Percentiles rank a stretch among this genome's conserved stretches.
Evolutionary conservation across 2,329 filamentous ascomycete genomes (phyloP).

Genomic region (Bipolaris bicolor): DNA sequence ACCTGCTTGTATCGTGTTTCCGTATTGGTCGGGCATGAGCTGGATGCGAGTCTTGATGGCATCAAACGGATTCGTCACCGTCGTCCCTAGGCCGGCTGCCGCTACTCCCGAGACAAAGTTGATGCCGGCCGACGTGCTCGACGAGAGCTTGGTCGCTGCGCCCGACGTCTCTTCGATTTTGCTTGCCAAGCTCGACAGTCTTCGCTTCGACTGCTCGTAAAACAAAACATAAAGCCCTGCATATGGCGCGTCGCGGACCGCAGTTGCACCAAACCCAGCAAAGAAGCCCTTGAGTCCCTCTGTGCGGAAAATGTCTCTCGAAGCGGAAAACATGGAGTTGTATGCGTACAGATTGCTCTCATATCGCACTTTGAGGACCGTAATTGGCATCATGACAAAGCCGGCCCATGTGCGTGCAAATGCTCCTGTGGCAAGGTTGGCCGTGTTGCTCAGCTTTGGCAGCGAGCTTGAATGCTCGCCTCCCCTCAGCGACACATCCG

Average conservation of each 20-base stretch:
- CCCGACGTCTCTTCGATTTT: constrained; percentile 36
- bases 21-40: constrained; percentile 81
- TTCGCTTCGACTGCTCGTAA: constrained; percentile 82
- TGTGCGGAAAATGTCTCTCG: constrained; percentile 71
- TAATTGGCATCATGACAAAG: constrained; percentile 92
- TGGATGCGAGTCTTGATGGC: constrained; percentile 95
- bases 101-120: constrained; percentile 85
- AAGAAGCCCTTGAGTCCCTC: constrained; percentile 88
- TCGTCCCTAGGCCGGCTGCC: constrained; percentile 82
- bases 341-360: constrained; percentile 89
- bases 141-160: constrained; percentile 32
- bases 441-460: constrained; percentile 80
- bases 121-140: constrained; percentile 65
- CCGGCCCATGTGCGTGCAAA: constrained; percentile 84
- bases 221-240: constrained; percentile 93
- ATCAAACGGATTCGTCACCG: constrained; percentile 94
- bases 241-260: constrained; percentile 93
- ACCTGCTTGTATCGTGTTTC: constrained; percentile 79
- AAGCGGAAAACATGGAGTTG: constrained; percentile 74
- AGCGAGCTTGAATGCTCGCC: constrained; percentile 68
- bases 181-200: constrained; percentile 53
- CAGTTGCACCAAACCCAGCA: constrained; percentile 90
- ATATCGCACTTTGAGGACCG: constrained; percentile 94
- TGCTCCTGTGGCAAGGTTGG: constrained; percentile 85
- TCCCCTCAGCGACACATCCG: constrained; percentile 17